A percentile compares a stretch with the other conserved stretches of the same genome.
Evolutionary conservation across 345 rosid genomes (phyloP).

Genomic region (Carallia pectinifolia): DNA sequence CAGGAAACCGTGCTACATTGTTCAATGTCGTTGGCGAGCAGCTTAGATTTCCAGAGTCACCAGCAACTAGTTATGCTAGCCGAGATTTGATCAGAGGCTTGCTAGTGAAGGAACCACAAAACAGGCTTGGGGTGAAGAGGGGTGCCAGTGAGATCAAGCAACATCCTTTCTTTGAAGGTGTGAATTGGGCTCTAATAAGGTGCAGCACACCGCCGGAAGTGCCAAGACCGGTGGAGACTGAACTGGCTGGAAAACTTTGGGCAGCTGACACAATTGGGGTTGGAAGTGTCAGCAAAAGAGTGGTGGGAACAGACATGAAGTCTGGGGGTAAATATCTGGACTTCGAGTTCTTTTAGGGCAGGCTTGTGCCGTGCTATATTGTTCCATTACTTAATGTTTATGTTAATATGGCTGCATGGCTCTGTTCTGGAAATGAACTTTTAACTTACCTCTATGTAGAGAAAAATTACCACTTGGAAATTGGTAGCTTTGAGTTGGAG

Average conservation of each 20-base stretch:
- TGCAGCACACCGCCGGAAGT: conserved; percentile 98
- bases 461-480: conserved; percentile 11
- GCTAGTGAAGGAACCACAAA: conserved; percentile 90
- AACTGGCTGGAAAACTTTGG: conserved; percentile 60
- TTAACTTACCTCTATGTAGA: neutral
- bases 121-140: conserved; percentile 86
- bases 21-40: conserved; percentile 96
- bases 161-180: conserved; percentile 94
- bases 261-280: conserved; percentile 61
- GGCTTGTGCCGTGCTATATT: too few relatives aligned
- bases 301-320: conserved; percentile 62
- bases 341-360: conserved; percentile 84
- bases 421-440: conserved; percentile 13
- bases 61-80: conserved; percentile 80
- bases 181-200: conserved; percentile 95
- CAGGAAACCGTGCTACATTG: conserved; percentile 88
- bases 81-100: conserved; percentile 77
- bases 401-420: conserved; percentile 8
- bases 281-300: conserved; percentile 67
- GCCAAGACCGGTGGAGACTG: conserved; percentile 73
- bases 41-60: conserved; percentile 82
- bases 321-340: conserved; percentile 91
- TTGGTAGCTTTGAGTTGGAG: conserved; percentile 8
- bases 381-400: conserved; percentile 20
- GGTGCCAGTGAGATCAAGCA: conserved; percentile 99